These are phyloP conservation scores for Strobilomyces confusus DNA, from an alignment of 768 basidiomycete species.

Conservation along the genomic window DNA sequence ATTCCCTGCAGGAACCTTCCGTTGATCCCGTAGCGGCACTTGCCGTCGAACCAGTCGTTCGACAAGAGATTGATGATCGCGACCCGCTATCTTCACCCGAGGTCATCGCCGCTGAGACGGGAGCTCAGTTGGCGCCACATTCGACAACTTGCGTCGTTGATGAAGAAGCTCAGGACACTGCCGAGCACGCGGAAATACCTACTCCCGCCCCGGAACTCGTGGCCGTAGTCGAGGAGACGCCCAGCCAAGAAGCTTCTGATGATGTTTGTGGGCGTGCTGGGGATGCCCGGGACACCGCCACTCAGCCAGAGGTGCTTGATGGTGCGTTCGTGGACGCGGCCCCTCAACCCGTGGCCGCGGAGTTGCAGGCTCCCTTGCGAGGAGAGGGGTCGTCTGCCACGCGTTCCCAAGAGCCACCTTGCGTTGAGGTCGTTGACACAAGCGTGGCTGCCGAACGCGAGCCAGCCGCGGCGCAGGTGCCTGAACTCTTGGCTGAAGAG, in stretches of 20 bases:
- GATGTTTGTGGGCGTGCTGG: neutral
- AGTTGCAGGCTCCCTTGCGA: neutral
- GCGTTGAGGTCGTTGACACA: neutral
- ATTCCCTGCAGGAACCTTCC: constrained; percentile 5
- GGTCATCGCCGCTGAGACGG: constrained; percentile 9
- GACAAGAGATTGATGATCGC: constrained; percentile 4
- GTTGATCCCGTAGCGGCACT: constrained; percentile 3
- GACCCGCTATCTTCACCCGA: neutral
- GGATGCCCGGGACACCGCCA: neutral
- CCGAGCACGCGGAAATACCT: constrained; percentile 9
- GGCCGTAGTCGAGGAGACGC: constrained; percentile 16
- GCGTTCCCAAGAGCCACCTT: neutral
- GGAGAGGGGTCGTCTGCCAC: neutral
- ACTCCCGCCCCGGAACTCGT: constrained; percentile 13
- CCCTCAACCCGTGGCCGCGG: constrained; percentile 3
- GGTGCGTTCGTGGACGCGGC: too few species aligned
- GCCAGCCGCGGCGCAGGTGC: constrained; percentile 4
- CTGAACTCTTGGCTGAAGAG: neutral
- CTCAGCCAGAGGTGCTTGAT: neutral
- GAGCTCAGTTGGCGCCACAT: constrained; percentile 9
- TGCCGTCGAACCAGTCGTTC: constrained; percentile 4
- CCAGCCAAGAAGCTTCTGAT: constrained; percentile 5
- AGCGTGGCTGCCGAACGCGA: neutral
- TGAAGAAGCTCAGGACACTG: constrained; percentile 11
- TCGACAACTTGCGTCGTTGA: neutral